Conservation (phyloP, 176 grass and related monocot genomes). For the Carex parvula region DNA sequence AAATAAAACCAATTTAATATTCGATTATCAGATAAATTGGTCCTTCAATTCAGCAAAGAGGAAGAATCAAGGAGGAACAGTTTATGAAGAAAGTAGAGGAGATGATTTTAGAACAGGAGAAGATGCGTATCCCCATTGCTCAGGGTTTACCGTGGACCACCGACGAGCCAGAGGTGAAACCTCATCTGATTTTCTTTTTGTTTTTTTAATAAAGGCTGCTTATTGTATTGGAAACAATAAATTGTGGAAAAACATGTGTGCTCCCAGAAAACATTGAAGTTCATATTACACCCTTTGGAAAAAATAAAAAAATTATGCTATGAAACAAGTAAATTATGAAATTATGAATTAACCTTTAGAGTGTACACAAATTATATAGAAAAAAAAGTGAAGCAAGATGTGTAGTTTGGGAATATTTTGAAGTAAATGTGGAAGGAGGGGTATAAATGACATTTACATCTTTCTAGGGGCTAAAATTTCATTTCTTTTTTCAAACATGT, state of each 20-base stretch:
- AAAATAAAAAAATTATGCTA: neutral
- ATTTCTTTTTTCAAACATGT: neutral
- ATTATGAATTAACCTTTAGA: neutral
- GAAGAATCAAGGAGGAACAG: slow-evolving; percentile 66
- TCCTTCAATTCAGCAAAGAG: slow-evolving; percentile 57
- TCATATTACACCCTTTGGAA: neutral
- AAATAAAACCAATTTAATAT: slow-evolving; percentile 7
- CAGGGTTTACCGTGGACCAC: slow-evolving; percentile 95
- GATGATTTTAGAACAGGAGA: slow-evolving; percentile 78
- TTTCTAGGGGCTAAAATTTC: neutral
- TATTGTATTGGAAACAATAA: neutral
- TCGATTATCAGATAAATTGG: neutral
- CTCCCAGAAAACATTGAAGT: neutral
- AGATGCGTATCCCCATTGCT: slow-evolving; percentile 66
- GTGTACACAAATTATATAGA: neutral
- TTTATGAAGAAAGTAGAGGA: slow-evolving; percentile 77
- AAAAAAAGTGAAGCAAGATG: neutral
- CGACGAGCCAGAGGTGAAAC: slow-evolving; percentile 72
- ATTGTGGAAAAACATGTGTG: neutral
- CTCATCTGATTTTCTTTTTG: neutral
- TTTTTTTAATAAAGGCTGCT: neutral
- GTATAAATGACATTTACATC: neutral
- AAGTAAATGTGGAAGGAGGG: neutral
- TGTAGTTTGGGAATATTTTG: neutral
- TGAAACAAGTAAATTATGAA: neutral